Evolutionary conservation across 805 yeast genomes (phyloP).

Genomic region (Pichia pseudocactophila): DNA sequence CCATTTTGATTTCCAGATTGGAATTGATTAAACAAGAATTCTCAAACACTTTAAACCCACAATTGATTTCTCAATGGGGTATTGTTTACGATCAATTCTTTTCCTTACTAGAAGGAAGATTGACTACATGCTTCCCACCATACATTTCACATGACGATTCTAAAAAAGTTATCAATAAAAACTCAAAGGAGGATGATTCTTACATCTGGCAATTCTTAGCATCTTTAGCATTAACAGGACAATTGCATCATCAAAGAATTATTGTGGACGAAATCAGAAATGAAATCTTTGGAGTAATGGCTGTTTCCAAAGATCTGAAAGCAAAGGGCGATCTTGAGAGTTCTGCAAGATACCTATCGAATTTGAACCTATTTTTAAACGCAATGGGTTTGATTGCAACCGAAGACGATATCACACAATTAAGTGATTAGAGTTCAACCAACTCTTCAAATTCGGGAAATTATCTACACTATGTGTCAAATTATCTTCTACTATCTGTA

Average conservation of each 20-base stretch:
- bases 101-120: slow-evolving; percentile 67
- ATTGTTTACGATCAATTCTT: slow-evolving; percentile 75
- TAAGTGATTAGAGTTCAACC: slow-evolving; percentile 22
- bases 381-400: slow-evolving; percentile 95
- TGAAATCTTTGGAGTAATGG: slow-evolving; percentile 83
- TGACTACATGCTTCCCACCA: slow-evolving; percentile 77
- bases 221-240: slow-evolving; percentile 84
- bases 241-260: slow-evolving; percentile 81
- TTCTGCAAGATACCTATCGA: slow-evolving; percentile 49
- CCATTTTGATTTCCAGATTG: slow-evolving; percentile 85
- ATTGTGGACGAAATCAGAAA: slow-evolving; percentile 92
- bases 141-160: slow-evolving; percentile 28
- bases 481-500: too few species aligned
- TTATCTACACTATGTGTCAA: neutral
- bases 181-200: slow-evolving; percentile 48
- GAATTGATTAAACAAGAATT: slow-evolving; percentile 86
- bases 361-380: slow-evolving; percentile 84
- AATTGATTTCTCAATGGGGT: slow-evolving; percentile 63
- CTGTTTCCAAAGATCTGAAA: slow-evolving; percentile 49
- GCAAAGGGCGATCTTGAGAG: slow-evolving; percentile 34
- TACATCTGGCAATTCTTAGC: slow-evolving; percentile 98
- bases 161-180: slow-evolving; percentile 29
- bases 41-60: slow-evolving; percentile 35
- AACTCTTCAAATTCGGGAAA: neutral
- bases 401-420: slow-evolving; percentile 79